Conservation (phyloP, 352 stramenopile genomes). For the Pythium phragmiticola region DNA sequence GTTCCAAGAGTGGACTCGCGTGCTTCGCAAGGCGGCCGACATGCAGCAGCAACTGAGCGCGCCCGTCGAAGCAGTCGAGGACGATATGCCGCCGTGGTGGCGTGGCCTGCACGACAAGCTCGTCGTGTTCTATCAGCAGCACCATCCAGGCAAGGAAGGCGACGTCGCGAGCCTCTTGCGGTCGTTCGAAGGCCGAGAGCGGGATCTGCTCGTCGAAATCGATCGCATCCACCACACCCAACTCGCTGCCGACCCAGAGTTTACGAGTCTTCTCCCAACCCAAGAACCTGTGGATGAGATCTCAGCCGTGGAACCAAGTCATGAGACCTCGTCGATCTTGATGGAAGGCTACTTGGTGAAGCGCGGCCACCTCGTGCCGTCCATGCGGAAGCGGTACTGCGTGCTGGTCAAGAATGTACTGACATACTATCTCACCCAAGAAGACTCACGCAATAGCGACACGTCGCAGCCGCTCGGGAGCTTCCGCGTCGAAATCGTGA, state of each 20-base stretch:
- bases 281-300: not conserved
- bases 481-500: conserved; percentile 53
- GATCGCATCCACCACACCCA: conserved; percentile 65
- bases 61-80: not conserved
- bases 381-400: conserved; percentile 77
- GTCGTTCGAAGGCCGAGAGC: conserved; percentile 55
- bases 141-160: conserved; percentile 82
- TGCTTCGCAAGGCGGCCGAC: conserved; percentile 21
- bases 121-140: conserved; percentile 83
- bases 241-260: conserved; percentile 33
- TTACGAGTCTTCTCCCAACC: conserved; percentile 25
- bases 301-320: not conserved
- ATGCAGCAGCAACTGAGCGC: not conserved
- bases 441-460: conserved; percentile 54
- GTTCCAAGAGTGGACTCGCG: conserved; percentile 23
- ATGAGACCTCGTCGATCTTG: conserved; percentile 25
- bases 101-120: conserved; percentile 45
- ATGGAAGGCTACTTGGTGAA: conserved; percentile 82
- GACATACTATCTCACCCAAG: conserved; percentile 66
- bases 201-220: conserved; percentile 50
- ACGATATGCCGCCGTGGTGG: conserved; percentile 13
- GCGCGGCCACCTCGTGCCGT: conserved; percentile 65
- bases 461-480: conserved; percentile 25
- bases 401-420: conserved; percentile 53
- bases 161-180: conserved; percentile 73